These are phyloP conservation scores for Solanum bulbocastanum DNA, from an alignment of 257 asterid genomes.

Conservation along the genomic window DNA sequence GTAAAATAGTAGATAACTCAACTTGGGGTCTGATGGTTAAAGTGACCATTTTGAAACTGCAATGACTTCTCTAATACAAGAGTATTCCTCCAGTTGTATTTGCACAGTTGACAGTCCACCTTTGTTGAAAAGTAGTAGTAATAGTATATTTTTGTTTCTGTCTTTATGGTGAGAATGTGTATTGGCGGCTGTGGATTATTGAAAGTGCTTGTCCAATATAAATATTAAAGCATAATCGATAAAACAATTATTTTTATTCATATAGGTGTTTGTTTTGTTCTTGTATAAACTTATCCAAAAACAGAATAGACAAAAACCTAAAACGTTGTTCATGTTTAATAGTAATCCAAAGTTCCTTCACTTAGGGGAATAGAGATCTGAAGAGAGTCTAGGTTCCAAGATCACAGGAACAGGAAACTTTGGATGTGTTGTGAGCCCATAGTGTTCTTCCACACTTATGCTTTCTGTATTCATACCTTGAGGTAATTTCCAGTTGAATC, in stretches of 20 bases:
- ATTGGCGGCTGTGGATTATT: not conserved
- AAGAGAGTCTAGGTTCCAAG: conserved; percentile 21
- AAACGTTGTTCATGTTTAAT: not conserved
- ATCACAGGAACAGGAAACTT: conserved; percentile 7
- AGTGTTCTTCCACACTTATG: conserved; percentile 19
- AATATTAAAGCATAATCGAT: not conserved
- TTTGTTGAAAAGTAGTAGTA: not conserved
- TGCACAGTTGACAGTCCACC: not conserved
- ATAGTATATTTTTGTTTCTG: not conserved
- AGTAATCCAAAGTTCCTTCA: not conserved
- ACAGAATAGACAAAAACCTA: not conserved
- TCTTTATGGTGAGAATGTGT: not conserved
- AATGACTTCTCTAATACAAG: not conserved
- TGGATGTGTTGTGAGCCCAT: conserved; percentile 17
- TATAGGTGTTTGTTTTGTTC: not conserved
- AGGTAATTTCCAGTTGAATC: conserved; percentile 18
- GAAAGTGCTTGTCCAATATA: not conserved
- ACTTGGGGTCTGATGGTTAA: not conserved
- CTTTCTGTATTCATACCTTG: conserved; percentile 16
- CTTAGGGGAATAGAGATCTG: conserved; percentile 7
- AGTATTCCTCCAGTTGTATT: not conserved
- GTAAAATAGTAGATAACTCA: not conserved
- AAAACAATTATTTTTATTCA: not conserved
- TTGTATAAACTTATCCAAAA: not conserved
- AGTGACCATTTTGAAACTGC: not conserved